These are phyloP conservation scores for Neurospora tetraspora DNA, from an alignment of 495 filamentous ascomycete species.

Conservation along the genomic window DNA sequence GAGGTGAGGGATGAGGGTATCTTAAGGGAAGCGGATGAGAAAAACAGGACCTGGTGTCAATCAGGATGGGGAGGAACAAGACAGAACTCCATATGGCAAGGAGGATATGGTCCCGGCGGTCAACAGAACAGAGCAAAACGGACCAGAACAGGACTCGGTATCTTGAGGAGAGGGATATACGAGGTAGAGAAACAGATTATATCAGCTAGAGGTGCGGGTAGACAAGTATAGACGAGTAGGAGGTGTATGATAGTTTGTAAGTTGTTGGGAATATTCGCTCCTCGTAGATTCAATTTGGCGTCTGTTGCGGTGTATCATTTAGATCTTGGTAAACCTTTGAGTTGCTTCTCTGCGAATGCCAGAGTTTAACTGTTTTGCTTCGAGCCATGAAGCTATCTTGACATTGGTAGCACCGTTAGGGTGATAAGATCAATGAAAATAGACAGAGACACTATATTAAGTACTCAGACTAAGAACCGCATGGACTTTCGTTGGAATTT, in stretches of 20 bases:
- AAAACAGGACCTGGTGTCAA: background rate
- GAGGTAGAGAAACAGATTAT: background rate
- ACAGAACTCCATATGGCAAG: background rate
- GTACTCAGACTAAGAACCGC: background rate
- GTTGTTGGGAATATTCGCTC: background rate
- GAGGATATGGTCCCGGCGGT: background rate
- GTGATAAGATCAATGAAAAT: background rate
- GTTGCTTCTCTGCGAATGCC: background rate
- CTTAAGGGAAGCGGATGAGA: background rate
- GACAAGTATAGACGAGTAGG: background rate
- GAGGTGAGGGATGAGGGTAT: background rate
- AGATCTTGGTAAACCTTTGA: background rate
- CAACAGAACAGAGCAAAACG: background rate
- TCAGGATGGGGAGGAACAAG: background rate
- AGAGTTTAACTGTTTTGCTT: background rate
- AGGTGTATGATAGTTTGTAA: background rate
- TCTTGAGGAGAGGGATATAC: background rate
- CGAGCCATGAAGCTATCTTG: background rate
- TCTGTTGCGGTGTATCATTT: background rate
- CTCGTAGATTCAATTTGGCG: background rate
- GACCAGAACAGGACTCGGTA: background rate
- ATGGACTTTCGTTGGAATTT: background rate
- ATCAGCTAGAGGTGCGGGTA: background rate
- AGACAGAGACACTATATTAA: background rate
- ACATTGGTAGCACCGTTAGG: background rate